Conservation (phyloP, 2,329 filamentous ascomycete genomes). For the Penicillium griseofulvum region DNA sequence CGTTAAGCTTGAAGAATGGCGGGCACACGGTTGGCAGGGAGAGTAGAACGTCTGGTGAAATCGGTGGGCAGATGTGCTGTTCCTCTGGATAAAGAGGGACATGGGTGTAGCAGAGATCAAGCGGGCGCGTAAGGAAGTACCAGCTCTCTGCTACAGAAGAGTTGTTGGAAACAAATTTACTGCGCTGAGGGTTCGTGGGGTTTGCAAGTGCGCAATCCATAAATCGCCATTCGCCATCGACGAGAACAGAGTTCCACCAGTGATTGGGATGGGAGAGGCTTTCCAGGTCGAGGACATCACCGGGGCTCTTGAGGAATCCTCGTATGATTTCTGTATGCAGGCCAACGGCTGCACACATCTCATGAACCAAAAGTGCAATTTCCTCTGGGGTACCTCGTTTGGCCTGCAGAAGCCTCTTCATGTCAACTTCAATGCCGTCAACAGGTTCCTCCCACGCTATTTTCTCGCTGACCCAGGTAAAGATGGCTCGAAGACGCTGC, state of each 20-base stretch:
- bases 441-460: conserved; percentile 94
- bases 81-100: conserved; percentile 82
- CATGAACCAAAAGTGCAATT: conserved; percentile 79
- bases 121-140: conserved; percentile 90
- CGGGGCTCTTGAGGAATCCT: conserved; percentile 87
- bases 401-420: conserved; percentile 76
- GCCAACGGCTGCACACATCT: conserved; percentile 91
- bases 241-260: conserved; percentile 93
- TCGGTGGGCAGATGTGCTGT: conserved; percentile 87
- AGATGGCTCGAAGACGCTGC: conserved; percentile 88
- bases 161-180: conserved; percentile 70
- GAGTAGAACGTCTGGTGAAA: conserved; percentile 80
- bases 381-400: conserved; percentile 85
- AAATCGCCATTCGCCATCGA: conserved; percentile 94
- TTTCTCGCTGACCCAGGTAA: conserved; percentile 95
- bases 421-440: conserved; percentile 73
- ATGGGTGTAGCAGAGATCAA: conserved; percentile 93
- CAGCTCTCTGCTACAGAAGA: conserved; percentile 74
- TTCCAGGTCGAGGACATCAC: conserved; percentile 76
- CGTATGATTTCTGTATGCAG: conserved; percentile 82
- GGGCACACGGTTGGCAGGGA: conserved; percentile 84
- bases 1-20: conserved; percentile 76
- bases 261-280: conserved; percentile 87
- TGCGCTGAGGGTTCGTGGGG: conserved; percentile 80
- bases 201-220: conserved; percentile 92